Percentiles rank a stretch among this genome's conserved stretches.
phyloP scores from a whole-genome alignment of 2,329 filamentous ascomycete species.

The Pyrenophora seminiperda region DNA sequence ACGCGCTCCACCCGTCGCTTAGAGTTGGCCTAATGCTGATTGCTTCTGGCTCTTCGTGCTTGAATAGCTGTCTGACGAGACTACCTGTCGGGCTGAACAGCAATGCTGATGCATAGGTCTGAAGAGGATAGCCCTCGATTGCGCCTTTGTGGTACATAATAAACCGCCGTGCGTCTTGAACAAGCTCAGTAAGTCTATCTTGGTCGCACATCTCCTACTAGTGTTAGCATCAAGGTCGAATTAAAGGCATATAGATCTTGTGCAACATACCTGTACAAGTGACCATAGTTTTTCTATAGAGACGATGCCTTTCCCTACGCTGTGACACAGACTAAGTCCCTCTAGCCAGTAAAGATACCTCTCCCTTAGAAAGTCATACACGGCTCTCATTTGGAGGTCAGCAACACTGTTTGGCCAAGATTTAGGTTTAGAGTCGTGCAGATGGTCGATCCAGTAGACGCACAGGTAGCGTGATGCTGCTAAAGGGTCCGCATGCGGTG shows the following conservation, averaged over 20 bases:
- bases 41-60: not conserved
- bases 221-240: not conserved
- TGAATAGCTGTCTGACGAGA: not conserved
- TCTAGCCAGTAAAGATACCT: slow-evolving; percentile 13
- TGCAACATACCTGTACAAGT: not conserved
- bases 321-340: slow-evolving; percentile 20
- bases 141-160: not conserved
- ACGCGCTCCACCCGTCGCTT: not conserved
- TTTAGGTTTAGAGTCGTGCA: slow-evolving; percentile 22
- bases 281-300: slow-evolving; percentile 3
- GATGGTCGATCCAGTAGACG: slow-evolving; percentile 44
- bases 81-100: not conserved
- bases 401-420: not conserved
- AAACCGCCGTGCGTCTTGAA: not conserved
- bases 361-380: slow-evolving; percentile 5
- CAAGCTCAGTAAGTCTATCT: not conserved
- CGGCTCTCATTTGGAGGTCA: not conserved
- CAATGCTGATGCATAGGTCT: not conserved
- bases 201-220: not conserved
- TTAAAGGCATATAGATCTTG: not conserved
- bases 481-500: slow-evolving; percentile 27
- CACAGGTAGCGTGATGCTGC: slow-evolving; percentile 32
- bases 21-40: not conserved
- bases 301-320: slow-evolving; percentile 17
- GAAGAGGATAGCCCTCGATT: not conserved